Base-by-base conservation (phyloP, 768 basidiomycete genomes). In the Candolleomyces aberdarensis region DNA sequence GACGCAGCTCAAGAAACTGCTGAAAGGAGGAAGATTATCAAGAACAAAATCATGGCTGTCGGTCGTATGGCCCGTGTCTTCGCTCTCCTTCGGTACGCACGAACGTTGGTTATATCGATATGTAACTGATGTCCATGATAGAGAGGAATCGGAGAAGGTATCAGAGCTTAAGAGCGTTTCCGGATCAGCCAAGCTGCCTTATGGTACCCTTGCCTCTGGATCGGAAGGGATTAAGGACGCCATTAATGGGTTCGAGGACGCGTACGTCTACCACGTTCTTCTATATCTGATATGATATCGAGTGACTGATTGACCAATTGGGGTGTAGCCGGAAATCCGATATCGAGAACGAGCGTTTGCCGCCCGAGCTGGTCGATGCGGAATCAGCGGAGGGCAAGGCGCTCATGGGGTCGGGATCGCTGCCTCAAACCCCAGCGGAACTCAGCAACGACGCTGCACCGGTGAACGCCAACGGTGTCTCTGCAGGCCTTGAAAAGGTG, bases 291-390 rank as follows among this genome's bases (percentile, higher is more conserved):
- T 36, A 36, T 11, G 36, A 36, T 36, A 36, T 36, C 36, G 36
- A 36, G 36, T 36, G 36, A 36, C 36, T 36, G 36, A 36, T 36
- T 36, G 36, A 36, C 36, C 36, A 5, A 36, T 36, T 36, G 36
- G 36, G 36, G 36, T 36, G 36, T 36, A 96, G 94, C 46, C 94
- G 95, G 62, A 96, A 95, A 78, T 94, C 92, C 48, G 97, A 98
- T 79, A 98, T 98, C 65, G 96, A 98, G 76, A 98, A 98, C 76
- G 97, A 99, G 75, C 89, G 95, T 39, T 80, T 98, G n/a, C 97
- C 96, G 2, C 96, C 96, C 2, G 94, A 98, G 15, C 81, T 99
- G 17, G 90, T 94, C 71, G 96, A 98, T 69, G 88, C 86, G 6
- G 77, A 83, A 63, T 88, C 85, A 10, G 84, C 84, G 64, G 87